Conservation (phyloP, 1,284 basidiomycete species). For the Cryptococcus sp. region DNA sequence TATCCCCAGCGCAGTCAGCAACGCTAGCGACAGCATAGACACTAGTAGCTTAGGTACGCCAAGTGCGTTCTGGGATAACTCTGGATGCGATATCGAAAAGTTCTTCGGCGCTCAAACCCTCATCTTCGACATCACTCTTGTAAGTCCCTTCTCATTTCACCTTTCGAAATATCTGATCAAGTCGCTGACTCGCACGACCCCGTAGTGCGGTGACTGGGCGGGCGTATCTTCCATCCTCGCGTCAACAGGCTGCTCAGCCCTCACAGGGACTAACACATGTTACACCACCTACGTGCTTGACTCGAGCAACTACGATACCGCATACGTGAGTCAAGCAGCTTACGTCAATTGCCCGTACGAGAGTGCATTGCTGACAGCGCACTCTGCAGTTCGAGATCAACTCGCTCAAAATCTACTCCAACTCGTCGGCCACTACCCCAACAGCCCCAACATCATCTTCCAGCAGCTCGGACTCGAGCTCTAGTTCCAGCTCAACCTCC, state of each 20-base stretch:
- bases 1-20: slow-evolving; percentile 61
- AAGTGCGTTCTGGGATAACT: slow-evolving; percentile 65
- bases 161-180: not conserved
- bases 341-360: not conserved
- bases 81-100: slow-evolving; percentile 60
- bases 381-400: slow-evolving; percentile 64
- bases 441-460: slow-evolving; percentile 1
- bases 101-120: slow-evolving; percentile 67
- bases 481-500: slow-evolving; percentile 4
- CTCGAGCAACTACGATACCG: slow-evolving; percentile 64
- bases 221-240: slow-evolving; percentile 58
- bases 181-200: not conserved
- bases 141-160: slow-evolving; percentile 10
- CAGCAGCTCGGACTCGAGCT: slow-evolving; percentile 4
- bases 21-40: slow-evolving; percentile 60
- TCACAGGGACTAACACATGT: slow-evolving; percentile 45
- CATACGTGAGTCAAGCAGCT: slow-evolving; percentile 55
- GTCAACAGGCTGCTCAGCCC: slow-evolving; percentile 59
- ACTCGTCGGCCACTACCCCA: slow-evolving; percentile 6
- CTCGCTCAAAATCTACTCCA: slow-evolving; percentile 56
- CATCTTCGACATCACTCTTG: slow-evolving; percentile 70
- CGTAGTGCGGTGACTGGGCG: slow-evolving; percentile 58
- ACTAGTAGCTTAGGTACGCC: slow-evolving; percentile 65
- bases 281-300: slow-evolving; percentile 68
- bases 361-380: not conserved